phyloP scores from a whole-genome alignment of 129 eudicot species.

The Calendula officinalis region DNA sequence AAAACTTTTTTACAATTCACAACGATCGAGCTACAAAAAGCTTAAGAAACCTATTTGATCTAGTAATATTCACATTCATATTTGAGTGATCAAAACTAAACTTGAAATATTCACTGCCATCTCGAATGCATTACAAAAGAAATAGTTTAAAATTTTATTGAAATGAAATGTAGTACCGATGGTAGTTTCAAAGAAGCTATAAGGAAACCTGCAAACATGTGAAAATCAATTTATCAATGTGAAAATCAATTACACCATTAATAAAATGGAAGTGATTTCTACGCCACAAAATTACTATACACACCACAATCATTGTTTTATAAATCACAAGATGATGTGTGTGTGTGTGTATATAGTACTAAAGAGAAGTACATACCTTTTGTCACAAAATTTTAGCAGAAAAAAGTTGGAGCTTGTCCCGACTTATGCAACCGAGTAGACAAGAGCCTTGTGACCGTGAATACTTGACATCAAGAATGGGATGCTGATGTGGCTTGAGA shows the following conservation, averaged over 20 bases:
- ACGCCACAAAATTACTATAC: background rate
- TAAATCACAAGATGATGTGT: background rate
- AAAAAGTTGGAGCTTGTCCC: conserved; percentile 12
- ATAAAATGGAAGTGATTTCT: no score
- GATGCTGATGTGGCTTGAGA: conserved; percentile 14
- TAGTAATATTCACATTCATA: background rate
- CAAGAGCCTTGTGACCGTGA: conserved; percentile 3
- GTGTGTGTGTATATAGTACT: no score
- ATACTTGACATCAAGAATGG: conserved; percentile 8
- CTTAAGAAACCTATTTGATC: background rate
- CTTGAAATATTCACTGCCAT: background rate
- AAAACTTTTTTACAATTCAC: no score
- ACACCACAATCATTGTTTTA: background rate
- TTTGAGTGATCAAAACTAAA: background rate
- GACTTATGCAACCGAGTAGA: conserved; percentile 18
- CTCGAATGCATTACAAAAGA: background rate
- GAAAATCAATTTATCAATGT: background rate
- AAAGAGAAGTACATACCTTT: conserved; percentile 14
- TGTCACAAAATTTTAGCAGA: conserved; percentile 11
- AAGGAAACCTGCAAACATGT: background rate
- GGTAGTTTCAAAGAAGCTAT: background rate
- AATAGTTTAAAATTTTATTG: background rate
- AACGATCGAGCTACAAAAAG: background rate
- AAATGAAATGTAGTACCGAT: background rate
- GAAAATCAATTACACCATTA: background rate